A percentile compares a stretch with the other conserved stretches of the same genome.
phyloP scores from a whole-genome alignment of 345 rosid species.

The Brassica napus region DNA sequence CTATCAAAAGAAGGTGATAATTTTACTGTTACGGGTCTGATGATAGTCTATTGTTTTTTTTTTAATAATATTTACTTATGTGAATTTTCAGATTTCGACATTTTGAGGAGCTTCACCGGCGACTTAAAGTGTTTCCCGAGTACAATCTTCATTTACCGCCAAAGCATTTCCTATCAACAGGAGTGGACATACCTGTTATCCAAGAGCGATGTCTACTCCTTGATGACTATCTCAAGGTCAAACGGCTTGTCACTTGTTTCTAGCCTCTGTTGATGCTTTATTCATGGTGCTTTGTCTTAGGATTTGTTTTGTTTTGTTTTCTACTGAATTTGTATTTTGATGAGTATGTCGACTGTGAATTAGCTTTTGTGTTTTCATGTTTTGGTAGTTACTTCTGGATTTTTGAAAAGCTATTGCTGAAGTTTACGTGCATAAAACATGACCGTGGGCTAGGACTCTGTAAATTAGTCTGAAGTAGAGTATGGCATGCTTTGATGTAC shows the following conservation, averaged over 20 bases:
- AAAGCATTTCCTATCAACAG: constrained; percentile 93
- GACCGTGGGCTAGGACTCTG: constrained; percentile 1
- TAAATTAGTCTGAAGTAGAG: constrained; percentile 8
- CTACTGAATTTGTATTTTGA: not conserved
- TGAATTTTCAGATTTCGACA: constrained; percentile 74
- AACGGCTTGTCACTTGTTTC: constrained; percentile 24
- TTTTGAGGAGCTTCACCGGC: constrained; percentile 98
- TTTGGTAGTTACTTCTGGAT: constrained; percentile 18
- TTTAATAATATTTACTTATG: not conserved
- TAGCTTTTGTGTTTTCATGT: constrained; percentile 18
- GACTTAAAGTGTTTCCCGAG: constrained; percentile 85
- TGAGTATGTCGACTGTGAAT: constrained; percentile 18
- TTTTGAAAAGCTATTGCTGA: constrained; percentile 12
- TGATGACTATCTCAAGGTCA: constrained; percentile 84
- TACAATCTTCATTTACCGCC: constrained; percentile 96
- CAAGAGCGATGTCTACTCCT: constrained; percentile 90
- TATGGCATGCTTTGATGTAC: constrained; percentile 22
- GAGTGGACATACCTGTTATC: constrained; percentile 78
- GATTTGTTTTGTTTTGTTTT: not conserved
- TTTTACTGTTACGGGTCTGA: constrained; percentile 32
- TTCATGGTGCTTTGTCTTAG: constrained; percentile 5
- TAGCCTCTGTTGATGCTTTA: constrained; percentile 23
- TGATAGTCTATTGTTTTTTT: constrained; percentile 1
- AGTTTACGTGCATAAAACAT: not conserved
- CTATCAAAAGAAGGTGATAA: constrained; percentile 93